These are phyloP conservation scores for Metarhizium anisopliae DNA, from an alignment of 2,329 filamentous ascomycete genomes.

Conservation along the genomic window DNA sequence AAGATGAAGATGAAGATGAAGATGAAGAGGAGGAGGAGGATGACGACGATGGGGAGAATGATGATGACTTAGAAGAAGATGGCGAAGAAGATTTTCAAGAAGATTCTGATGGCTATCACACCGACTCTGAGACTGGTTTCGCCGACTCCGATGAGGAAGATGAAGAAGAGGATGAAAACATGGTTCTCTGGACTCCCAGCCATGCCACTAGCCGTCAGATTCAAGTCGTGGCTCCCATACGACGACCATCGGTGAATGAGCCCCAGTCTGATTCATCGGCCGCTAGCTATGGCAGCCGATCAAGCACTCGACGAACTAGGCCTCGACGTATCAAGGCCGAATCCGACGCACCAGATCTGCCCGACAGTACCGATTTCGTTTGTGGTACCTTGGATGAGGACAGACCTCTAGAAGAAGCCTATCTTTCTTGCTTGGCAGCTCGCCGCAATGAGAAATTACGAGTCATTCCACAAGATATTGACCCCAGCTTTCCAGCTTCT, in stretches of 20 bases:
- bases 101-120: constrained; percentile 63
- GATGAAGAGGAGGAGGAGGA: constrained; percentile 41
- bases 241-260: constrained; percentile 31
- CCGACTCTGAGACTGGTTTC: constrained; percentile 60
- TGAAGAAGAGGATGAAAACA: constrained; percentile 54
- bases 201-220: constrained; percentile 28
- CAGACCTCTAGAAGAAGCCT: constrained; percentile 85
- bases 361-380: constrained; percentile 98
- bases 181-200: constrained; percentile 46
- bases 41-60: constrained; percentile 35
- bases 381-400: constrained; percentile 96
- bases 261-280: constrained; percentile 54
- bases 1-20: constrained; percentile 38
- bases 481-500: constrained; percentile 92
- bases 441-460: constrained; percentile 75
- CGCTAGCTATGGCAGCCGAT: constrained; percentile 28
- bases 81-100: constrained; percentile 47
- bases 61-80: constrained; percentile 41
- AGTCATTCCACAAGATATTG: constrained; percentile 87
- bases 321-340: constrained; percentile 17
- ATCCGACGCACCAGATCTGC: constrained; percentile 65
- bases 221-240: constrained; percentile 22
- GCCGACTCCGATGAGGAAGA: constrained; percentile 59
- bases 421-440: constrained; percentile 74
- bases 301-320: constrained; percentile 18